Base-by-base conservation (phyloP, 75 land plant genomes). In the Cunninghamia lanceolata region DNA sequence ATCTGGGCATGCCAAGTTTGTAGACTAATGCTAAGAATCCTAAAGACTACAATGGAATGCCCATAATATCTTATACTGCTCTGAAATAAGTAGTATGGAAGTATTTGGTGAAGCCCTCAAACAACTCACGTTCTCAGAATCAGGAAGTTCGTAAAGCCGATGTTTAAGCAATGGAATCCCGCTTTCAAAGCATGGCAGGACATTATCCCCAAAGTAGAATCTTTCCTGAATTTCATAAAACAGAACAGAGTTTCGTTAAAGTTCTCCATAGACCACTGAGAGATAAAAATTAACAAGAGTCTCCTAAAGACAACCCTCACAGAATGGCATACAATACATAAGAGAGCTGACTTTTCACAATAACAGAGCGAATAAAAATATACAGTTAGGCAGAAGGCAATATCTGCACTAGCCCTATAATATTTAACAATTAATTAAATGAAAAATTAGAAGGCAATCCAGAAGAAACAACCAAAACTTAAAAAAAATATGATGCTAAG, bases 181-280 rank as follows among this genome's bases (percentile, higher is more conserved):
- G 89, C 99, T 97, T 80, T 97, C 99, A 91, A 97, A 97, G 89
- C 96, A 97, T 21, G 99, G 99, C 46, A 97, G 86, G 53, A 97
- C 95, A 86, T 91, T 93, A 87, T 97, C 99, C 66, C 99, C 99
- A 90, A 97, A 97, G 91, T 97, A 97, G 93, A 97, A 97, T 71
- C 99, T 94, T 88, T 97, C 99, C 99, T 97, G 89, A 30, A 85
- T 70, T 15, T 28, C 30, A 56, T 75, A 3, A 84, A 54, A 39
- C 86, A 45, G 82, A 80, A 68, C 9, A 84, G 30, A 25, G 7
- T 7, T 36, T 76, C 25, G 13, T 84, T 75, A 71, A 76, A 19
- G 71, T 83, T 83, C 28, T 83, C 36, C 14, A 34, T 73, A 73
- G 15, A 32, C 15, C 85, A 52, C 13, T 13, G 9, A 36, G 39